Base-by-base conservation (phyloP, 169 alveolate genomes). In the Condylostoma magnum region DNA sequence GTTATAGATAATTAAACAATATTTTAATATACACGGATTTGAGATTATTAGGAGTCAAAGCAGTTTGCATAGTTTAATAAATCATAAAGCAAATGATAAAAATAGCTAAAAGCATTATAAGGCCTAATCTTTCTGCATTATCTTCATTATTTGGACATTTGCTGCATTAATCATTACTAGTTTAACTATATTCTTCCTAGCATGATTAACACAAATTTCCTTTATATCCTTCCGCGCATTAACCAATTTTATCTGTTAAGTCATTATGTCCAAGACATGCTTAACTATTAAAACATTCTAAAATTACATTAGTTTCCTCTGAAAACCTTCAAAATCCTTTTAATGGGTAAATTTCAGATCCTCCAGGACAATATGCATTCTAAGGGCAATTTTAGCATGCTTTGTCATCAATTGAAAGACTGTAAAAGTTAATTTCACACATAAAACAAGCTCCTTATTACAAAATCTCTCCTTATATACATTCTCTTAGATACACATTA, bases 271-370 rank as follows among this genome's bases (percentile, higher is more conserved):
- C 86, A 31, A 82, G 43, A 43, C 90, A 83, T 3, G 87, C 84
- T 5, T 3, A 33, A 2, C 33, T 4, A 25, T 54, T 38, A 4
- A 73, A 76, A 31, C 90, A 83, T n/a, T 47, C 18, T 18, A 74
- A 69, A n/a, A 73, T 68, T 34, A 46, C 68, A 5, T 79, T 81
- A 27, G 80, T 46, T 31, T 18, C n/a, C 18, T 73, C 60, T n/a
- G 74, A 34, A 4, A 73, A 48, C 48, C 87, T 66, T 82, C 90
- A 83, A 54, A 53, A 83, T 22, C 84, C 87, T 18, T 48, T 51
- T 18, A 53, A 20, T 36, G 90, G 90, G 31, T 48, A 46, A 3
- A 81, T 81, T 2, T n/a, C 30, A n/a, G 12, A 22, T 3, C 53
- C 46, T 8, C 85, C 85, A 58, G 18, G 63, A 34, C 85, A 78